A percentile compares a stretch with the other conserved stretches of the same genome.
These are phyloP conservation scores for Nicotiana obtusifolia DNA, from an alignment of 257 asterid genomes.

Conservation along the genomic window DNA sequence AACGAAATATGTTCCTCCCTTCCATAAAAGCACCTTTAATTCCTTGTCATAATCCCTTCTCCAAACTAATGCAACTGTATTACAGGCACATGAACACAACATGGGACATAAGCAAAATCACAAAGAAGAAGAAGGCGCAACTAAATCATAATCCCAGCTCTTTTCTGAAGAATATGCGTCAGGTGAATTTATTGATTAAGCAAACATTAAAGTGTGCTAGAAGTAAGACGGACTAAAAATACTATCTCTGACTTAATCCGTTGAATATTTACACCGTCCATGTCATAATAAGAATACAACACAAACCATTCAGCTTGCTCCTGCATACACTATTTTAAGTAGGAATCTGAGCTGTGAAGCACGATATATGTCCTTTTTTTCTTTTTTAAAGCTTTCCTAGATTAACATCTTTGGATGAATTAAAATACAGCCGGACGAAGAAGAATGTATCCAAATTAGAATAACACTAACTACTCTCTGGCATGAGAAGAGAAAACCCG, in stretches of 20 bases:
- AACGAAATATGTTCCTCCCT: neutral
- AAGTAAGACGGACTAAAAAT: neutral
- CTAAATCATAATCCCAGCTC: neutral
- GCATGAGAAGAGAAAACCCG: neutral
- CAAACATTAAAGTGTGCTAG: neutral
- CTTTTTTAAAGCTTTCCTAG: neutral
- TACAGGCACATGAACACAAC: neutral
- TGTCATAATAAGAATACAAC: neutral
- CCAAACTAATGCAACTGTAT: neutral
- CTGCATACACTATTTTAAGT: neutral
- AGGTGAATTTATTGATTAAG: neutral
- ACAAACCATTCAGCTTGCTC: neutral
- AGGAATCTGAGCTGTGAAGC: neutral
- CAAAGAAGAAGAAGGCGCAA: neutral
- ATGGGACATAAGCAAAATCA: neutral
- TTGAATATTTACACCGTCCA: neutral
- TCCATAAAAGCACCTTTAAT: neutral
- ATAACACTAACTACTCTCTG: neutral
- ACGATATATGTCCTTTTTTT: neutral
- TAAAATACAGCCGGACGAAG: neutral
- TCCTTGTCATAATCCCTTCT: neutral
- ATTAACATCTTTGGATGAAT: neutral
- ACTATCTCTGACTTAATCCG: neutral
- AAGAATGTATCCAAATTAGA: neutral
- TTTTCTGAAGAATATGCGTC: neutral